phyloP scores from a whole-genome alignment of 305 asterid genomes.

The Rubia balearica region DNA sequence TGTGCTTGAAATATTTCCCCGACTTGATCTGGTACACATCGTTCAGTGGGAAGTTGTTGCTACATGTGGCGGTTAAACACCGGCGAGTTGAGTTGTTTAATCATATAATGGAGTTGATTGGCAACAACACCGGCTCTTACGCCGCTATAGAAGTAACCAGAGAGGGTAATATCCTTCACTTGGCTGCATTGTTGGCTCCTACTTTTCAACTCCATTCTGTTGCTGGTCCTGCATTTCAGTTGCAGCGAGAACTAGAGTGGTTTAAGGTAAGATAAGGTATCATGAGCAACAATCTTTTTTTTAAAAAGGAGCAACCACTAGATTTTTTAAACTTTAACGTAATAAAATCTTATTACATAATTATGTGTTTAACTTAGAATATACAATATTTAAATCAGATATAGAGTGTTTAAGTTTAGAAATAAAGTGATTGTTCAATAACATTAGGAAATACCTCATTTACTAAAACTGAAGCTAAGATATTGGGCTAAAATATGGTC shows the following conservation, averaged over 20 bases:
- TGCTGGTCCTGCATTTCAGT: slow-evolving; percentile 14
- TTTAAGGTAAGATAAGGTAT: slow-evolving; percentile 15
- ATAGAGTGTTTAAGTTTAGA: too few species aligned
- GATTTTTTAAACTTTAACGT: too few species aligned
- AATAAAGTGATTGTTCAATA: too few species aligned
- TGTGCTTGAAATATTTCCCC: slow-evolving; percentile 9
- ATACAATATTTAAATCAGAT: too few species aligned
- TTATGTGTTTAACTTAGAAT: too few species aligned
- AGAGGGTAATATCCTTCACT: slow-evolving; percentile 12
- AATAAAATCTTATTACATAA: too few species aligned
- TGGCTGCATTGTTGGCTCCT: slow-evolving; percentile 16
- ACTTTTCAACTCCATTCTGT: neutral
- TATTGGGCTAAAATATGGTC: too few species aligned
- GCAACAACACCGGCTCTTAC: neutral
- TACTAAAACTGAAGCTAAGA: too few species aligned
- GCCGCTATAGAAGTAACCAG: neutral
- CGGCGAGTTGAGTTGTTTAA: slow-evolving; percentile 3
- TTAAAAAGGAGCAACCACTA: too few species aligned
- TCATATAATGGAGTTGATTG: neutral
- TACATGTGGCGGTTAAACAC: slow-evolving; percentile 12
- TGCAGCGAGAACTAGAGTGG: slow-evolving; percentile 23
- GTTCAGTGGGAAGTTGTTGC: neutral
- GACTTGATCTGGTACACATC: slow-evolving; percentile 7
- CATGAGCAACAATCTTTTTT: too few species aligned
- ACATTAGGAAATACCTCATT: too few species aligned